Conservation (phyloP, 2,329 filamentous ascomycete genomes). For the Falciphora oryzae region DNA sequence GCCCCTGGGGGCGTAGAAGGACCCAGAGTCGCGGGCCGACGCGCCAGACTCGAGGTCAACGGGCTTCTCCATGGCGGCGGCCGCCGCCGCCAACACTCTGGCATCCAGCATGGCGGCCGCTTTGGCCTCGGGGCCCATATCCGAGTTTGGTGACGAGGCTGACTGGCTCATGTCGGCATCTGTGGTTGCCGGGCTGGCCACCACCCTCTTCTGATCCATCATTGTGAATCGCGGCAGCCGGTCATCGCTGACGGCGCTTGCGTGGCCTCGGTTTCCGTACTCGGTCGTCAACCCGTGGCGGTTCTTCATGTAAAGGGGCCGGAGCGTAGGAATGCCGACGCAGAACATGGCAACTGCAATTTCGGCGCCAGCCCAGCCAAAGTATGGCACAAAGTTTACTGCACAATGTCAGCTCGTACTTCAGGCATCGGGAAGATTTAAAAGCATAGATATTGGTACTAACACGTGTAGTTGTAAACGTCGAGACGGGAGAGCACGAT, state of each 20-base stretch:
- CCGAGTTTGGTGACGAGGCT: not conserved
- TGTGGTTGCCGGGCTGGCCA: not conserved
- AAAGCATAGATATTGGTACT: slow-evolving; percentile 16
- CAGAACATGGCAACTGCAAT: slow-evolving; percentile 33
- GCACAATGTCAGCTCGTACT: slow-evolving; percentile 8
- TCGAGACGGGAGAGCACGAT: slow-evolving; percentile 21
- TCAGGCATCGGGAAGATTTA: slow-evolving; percentile 3
- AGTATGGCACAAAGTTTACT: slow-evolving; percentile 30
- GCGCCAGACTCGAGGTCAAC: slow-evolving; percentile 12
- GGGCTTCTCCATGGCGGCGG: slow-evolving; percentile 8
- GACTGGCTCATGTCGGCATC: not conserved
- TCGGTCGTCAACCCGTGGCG: slow-evolving; percentile 26
- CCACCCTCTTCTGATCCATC: slow-evolving; percentile 46
- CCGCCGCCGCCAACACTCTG: slow-evolving; percentile 6
- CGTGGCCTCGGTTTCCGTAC: slow-evolving; percentile 19
- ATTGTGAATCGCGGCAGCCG: slow-evolving; percentile 28
- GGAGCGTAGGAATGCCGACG: slow-evolving; percentile 33
- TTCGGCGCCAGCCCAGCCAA: slow-evolving; percentile 34
- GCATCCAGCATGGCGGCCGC: slow-evolving; percentile 4
- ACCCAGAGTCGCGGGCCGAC: slow-evolving; percentile 18
- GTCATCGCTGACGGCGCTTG: slow-evolving; percentile 65
- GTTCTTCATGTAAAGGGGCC: slow-evolving; percentile 36
- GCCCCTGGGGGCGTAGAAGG: slow-evolving; percentile 17
- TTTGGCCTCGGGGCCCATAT: not conserved
- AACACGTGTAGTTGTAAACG: slow-evolving; percentile 25